Percentiles rank a stretch among this genome's conserved stretches.
Evolutionary conservation across 192 early-diverging fungal genomes (phyloP).

Genomic region (Thoreauomyces humboldtii): DNA sequence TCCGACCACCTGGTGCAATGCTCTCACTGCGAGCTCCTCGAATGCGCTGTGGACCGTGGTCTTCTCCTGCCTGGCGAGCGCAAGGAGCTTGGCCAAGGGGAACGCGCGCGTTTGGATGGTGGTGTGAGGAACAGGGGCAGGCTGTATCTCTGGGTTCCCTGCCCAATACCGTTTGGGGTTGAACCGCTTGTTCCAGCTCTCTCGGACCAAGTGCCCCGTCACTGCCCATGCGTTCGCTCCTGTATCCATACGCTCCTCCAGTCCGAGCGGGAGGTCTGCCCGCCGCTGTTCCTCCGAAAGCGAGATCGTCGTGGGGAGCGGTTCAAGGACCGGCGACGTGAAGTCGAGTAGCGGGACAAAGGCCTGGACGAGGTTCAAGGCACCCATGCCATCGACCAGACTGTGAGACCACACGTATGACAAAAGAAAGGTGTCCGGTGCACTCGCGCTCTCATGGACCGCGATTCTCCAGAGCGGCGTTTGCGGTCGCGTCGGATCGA

Average conservation of each 20-base stretch:
- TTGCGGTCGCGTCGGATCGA: neutral
- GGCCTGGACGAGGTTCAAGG: neutral
- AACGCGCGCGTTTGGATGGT: neutral
- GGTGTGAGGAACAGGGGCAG: neutral
- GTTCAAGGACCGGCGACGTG: neutral
- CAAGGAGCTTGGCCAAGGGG: neutral
- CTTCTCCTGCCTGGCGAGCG: neutral
- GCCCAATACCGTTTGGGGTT: too few species aligned
- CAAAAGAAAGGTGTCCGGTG: neutral
- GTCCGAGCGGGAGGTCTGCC: neutral
- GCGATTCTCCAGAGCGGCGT: neutral
- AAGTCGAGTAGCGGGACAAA: neutral
- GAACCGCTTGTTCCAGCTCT: too few species aligned
- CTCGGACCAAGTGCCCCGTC: too few species aligned
- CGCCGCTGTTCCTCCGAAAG: neutral
- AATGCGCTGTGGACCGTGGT: neutral
- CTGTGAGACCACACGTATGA: neutral
- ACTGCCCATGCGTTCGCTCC: neutral
- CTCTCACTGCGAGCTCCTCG: neutral
- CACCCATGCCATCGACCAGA: neutral
- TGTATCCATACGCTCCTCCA: constrained; percentile 2
- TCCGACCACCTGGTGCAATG: neutral
- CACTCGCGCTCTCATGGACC: neutral
- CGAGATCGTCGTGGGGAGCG: neutral
- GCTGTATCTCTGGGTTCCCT: too few species aligned